These are phyloP conservation scores for Prunus kanzakura DNA, from an alignment of 306 rosid species.

Conservation along the genomic window DNA sequence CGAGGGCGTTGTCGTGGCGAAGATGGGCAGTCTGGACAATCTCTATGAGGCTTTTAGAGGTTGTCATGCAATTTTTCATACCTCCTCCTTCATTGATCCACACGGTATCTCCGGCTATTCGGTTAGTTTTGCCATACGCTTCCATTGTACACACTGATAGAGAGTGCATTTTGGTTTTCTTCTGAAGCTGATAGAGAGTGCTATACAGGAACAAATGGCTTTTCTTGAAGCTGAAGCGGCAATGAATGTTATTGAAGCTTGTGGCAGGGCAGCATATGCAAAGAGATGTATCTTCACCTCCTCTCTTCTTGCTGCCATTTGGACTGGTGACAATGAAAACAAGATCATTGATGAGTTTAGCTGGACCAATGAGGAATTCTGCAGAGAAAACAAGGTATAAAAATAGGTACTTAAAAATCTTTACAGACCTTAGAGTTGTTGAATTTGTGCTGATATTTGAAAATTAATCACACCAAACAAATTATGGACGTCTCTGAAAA, in stretches of 20 bases:
- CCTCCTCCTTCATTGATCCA: constrained; percentile 16
- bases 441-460: neutral
- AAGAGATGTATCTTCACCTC: constrained; percentile 15
- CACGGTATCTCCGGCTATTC: constrained; percentile 6
- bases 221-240: constrained; percentile 13
- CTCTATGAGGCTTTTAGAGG: constrained; percentile 15
- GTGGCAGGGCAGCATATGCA: constrained; percentile 2
- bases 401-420: neutral
- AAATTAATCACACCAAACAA: neutral
- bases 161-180: neutral
- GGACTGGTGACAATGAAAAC: neutral
- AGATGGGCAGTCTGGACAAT: neutral
- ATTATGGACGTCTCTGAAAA: neutral
- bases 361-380: constrained; percentile 4
- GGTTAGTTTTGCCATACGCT: neutral
- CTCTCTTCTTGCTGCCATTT: constrained; percentile 11
- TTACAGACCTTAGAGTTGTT: neutral
- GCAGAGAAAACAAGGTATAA: constrained; percentile 14
- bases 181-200: neutral
- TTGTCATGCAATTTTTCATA: constrained; percentile 12
- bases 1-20: constrained; percentile 10
- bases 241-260: constrained; percentile 7
- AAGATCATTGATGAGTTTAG: constrained; percentile 17
- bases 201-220: neutral
- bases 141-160: neutral